Base-by-base conservation (phyloP, 768 basidiomycete species). In the Dentipellis fragilis region DNA sequence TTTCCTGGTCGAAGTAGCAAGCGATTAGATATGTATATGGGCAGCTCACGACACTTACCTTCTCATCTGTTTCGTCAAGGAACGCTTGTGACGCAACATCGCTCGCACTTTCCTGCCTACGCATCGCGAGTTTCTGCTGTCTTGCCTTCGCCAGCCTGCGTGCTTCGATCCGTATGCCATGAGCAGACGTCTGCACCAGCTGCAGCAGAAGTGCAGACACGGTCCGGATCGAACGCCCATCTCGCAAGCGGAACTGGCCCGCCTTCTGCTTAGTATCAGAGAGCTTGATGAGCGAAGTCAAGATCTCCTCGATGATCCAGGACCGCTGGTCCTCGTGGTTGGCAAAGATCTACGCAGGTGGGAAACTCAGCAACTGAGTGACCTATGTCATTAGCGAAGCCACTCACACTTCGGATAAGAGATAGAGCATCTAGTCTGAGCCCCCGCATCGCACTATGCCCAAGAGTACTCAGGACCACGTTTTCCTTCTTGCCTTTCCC, bases 221-320 rank as follows among this genome's bases (percentile, higher is more conserved):
- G 1, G 93, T 96, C 51, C 94, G 84, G 53, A 99, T 97, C 0
- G 93, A 86, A 8, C 83, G 81, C 0, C 94, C 94, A 64, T 95
- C 90, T 10, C 92, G 82, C 17, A 98, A 73, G 34, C 95, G 78
- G 69, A 93, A 95, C 62, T 90, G 89, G 0, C 92, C 89, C 50
- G 87, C 89, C 62, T 87, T 87, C 69, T 91, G 90, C 67, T 92
- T 96, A 17, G 84, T 82, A 63, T 93, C 89, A 2, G 91, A 89
- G 21, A 94, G 75, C 69, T 92, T 94, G 62, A 89, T 93, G 54
- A 98, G 72, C 0, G 92, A 94, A 9, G 83, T 80, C 23, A 99
- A 65, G 36, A 98, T 94, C 69, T 98, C 96, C 66, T 98, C 94
- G n/a, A 98, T 87, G 59, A 98, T 95, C 93, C 93, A 96, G 0